These are phyloP conservation scores for Conringia planisiliqua DNA, from an alignment of 345 rosid genomes.

Conservation along the genomic window DNA sequence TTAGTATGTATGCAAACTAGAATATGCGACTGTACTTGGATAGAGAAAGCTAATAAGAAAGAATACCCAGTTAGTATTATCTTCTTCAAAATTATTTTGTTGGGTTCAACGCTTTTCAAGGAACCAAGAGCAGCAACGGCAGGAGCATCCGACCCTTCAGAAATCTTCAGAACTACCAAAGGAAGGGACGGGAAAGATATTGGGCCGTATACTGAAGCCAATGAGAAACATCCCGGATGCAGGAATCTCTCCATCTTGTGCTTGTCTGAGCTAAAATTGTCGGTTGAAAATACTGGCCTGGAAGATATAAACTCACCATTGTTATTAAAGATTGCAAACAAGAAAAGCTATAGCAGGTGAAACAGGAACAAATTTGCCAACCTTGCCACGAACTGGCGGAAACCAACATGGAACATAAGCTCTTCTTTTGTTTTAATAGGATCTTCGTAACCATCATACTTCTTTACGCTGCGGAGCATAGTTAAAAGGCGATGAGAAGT, in stretches of 20 bases:
- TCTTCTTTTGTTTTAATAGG: conserved; percentile 93
- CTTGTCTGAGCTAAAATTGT: conserved; percentile 74
- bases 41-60: not conserved
- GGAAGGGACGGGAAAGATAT: conserved; percentile 85
- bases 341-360: not conserved
- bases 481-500: conserved; percentile 9
- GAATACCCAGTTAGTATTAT: conserved; percentile 88
- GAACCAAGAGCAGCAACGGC: conserved; percentile 88
- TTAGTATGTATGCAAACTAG: not conserved
- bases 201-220: conserved; percentile 87
- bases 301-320: not conserved
- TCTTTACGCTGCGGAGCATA: conserved; percentile 58
- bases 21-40: not conserved
- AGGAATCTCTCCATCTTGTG: conserved; percentile 98
- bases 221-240: conserved; percentile 69
- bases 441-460: conserved; percentile 65
- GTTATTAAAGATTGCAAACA: conserved; percentile 3
- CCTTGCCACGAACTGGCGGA: conserved; percentile 92
- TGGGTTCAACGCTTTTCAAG: conserved; percentile 75
- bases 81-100: conserved; percentile 77
- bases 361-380: conserved; percentile 20
- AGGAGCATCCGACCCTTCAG: conserved; percentile 44
- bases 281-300: conserved; percentile 90
- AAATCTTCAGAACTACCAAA: conserved; percentile 65
- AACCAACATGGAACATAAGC: conserved; percentile 86